Evolutionary conservation across 2,329 filamentous ascomycete species (phyloP).

Genomic region (Penicillium griseofulvum): DNA sequence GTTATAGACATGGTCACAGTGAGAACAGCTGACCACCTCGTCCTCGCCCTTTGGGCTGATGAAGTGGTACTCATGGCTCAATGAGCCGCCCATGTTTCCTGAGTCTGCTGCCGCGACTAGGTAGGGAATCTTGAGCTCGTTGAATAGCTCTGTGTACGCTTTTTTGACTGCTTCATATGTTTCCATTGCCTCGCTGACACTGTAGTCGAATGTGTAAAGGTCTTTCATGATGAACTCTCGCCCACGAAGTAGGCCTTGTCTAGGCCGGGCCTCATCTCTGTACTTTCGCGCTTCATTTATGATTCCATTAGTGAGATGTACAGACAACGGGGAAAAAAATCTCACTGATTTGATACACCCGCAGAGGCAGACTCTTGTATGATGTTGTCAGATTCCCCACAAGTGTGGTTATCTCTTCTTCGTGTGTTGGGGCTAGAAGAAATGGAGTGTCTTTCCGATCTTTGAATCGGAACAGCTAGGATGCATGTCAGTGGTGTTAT

Average conservation of each 20-base stretch:
- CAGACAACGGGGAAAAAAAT: too few species aligned
- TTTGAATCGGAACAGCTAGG: conserved; percentile 71
- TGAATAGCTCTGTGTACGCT: conserved; percentile 74
- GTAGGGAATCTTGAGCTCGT: conserved; percentile 79
- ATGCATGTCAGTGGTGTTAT: conserved; percentile 19
- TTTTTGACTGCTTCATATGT: conserved; percentile 74
- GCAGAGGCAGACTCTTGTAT: conserved; percentile 80
- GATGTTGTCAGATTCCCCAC: conserved; percentile 72
- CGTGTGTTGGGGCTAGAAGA: conserved; percentile 86
- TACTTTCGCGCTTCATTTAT: conserved; percentile 73
- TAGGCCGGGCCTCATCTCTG: conserved; percentile 83
- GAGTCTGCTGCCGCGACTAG: conserved; percentile 86
- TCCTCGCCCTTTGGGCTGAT: conserved; percentile 79
- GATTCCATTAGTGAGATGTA: background rate
- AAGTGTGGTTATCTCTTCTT: conserved; percentile 89
- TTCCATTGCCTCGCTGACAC: conserved; percentile 63
- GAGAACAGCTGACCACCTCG: conserved; percentile 70
- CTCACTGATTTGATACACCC: conserved; percentile 85
- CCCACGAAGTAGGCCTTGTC: conserved; percentile 81
- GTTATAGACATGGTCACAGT: conserved; percentile 76
- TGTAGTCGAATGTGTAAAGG: conserved; percentile 88
- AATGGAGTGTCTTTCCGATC: conserved; percentile 75
- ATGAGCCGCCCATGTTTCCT: conserved; percentile 88
- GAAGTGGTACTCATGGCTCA: conserved; percentile 95
- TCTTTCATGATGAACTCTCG: conserved; percentile 98